phyloP scores from a whole-genome alignment of 352 stramenopile genomes.

The Pythium sp. region DNA sequence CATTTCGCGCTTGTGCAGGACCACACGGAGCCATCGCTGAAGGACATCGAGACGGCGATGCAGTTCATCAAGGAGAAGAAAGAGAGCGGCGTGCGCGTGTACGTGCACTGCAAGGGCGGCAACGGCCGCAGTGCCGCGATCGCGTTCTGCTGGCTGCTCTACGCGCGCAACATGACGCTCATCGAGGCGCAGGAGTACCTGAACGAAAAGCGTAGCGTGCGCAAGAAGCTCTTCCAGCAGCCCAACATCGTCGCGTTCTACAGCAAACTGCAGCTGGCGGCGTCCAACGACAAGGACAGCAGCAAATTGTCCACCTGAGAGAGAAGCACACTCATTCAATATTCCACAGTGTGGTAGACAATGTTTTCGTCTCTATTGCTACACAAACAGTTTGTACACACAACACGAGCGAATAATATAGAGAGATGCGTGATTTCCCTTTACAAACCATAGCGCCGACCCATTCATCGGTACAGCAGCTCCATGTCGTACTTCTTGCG shows the following conservation, averaged over 20 bases:
- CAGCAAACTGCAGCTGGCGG: conserved; percentile 37
- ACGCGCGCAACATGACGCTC: conserved; percentile 65
- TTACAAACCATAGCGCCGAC: not conserved
- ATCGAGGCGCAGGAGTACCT: conserved; percentile 87
- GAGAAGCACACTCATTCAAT: not conserved
- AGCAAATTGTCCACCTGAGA: not conserved
- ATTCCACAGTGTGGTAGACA: not conserved
- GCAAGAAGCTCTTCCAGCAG: conserved; percentile 87
- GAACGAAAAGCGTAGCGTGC: conserved; percentile 86
- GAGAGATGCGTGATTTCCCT: not conserved
- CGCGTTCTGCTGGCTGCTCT: conserved; percentile 90
- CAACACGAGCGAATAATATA: conserved; percentile 9
- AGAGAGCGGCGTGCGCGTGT: conserved; percentile 85
- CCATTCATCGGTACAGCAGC: conserved; percentile 35
- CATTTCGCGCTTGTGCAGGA: conserved; percentile 32
- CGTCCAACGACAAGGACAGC: not conserved
- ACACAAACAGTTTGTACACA: conserved; percentile 1
- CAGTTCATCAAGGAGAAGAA: conserved; percentile 90
- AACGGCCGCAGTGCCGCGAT: conserved; percentile 92
- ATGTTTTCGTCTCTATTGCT: not conserved
- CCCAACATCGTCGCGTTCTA: conserved; percentile 83
- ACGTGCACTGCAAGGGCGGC: conserved; percentile 96
- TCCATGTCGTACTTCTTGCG: conserved; percentile 76
- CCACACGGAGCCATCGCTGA: conserved; percentile 77
- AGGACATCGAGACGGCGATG: conserved; percentile 69